Percentiles rank a stretch among this genome's conserved stretches.
phyloP scores from a whole-genome alignment of 805 yeast genomes.

The Wickerhamiella qilinensis region DNA sequence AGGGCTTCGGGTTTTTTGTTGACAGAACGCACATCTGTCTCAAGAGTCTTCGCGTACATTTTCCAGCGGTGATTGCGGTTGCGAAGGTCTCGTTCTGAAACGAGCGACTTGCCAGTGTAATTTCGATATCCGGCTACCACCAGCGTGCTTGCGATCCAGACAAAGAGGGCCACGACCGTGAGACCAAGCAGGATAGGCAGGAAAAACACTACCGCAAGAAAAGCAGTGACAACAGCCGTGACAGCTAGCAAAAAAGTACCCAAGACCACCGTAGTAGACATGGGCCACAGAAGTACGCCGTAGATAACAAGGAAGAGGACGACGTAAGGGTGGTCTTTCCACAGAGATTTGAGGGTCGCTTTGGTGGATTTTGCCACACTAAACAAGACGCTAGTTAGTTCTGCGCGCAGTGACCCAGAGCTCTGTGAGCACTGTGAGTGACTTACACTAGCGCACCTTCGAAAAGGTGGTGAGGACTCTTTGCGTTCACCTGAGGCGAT shows the following conservation, averaged over 20 bases:
- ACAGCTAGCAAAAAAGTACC: slow-evolving; percentile 3
- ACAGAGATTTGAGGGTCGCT: neutral
- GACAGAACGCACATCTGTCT: slow-evolving; percentile 1
- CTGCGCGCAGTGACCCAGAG: too few species aligned
- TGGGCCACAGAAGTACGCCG: slow-evolving; percentile 6
- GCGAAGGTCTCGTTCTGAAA: neutral
- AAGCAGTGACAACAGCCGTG: slow-evolving; percentile 3
- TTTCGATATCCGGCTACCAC: slow-evolving; percentile 7
- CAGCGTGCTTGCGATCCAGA: slow-evolving; percentile 5
- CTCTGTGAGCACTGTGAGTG: neutral
- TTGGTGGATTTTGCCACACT: neutral
- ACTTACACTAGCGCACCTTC: neutral
- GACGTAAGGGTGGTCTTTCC: slow-evolving; percentile 5
- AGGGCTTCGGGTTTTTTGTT: neutral
- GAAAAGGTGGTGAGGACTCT: too few species aligned
- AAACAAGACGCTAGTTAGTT: neutral
- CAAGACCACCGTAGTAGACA: slow-evolving; percentile 5
- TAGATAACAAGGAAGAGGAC: slow-evolving; percentile 5
- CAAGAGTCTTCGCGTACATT: slow-evolving; percentile 3
- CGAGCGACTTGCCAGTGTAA: neutral
- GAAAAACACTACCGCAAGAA: slow-evolving; percentile 5
- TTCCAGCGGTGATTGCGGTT: slow-evolving; percentile 5
- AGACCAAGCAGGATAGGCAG: slow-evolving; percentile 8
- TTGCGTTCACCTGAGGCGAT: too few species aligned
- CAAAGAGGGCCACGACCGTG: slow-evolving; percentile 2